Evolutionary conservation across 768 basidiomycete species (phyloP).

Genomic region (Leccinum arenicola): DNA sequence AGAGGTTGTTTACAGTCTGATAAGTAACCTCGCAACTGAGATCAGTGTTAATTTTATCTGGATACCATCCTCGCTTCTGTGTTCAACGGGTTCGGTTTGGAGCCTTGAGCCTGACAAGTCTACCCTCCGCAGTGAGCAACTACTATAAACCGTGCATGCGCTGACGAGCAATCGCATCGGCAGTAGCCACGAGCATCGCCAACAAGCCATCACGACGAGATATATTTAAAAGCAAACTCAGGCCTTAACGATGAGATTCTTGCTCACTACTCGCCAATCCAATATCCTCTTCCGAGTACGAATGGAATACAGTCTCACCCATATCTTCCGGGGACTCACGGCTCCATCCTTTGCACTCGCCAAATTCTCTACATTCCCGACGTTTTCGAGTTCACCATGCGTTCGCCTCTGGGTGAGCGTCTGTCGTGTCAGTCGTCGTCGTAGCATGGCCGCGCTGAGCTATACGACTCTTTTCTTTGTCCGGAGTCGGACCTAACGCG

Average conservation of each 20-base stretch:
- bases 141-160: too few relatives aligned
- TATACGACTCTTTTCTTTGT: too few relatives aligned
- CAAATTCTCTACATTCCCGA: neutral
- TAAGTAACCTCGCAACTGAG: neutral
- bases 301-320: neutral
- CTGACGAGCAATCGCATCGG: too few relatives aligned
- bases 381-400: neutral
- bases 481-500: too few relatives aligned
- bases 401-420: neutral
- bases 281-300: neutral
- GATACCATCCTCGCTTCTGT: neutral
- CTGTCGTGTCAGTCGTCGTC: neutral
- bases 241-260: too few relatives aligned
- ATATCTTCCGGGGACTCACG: neutral
- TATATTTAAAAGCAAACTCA: too few relatives aligned
- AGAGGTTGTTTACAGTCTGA: constrained; percentile 2
- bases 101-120: neutral
- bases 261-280: too few relatives aligned
- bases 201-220: too few relatives aligned
- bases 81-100: neutral
- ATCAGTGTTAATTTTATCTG: neutral
- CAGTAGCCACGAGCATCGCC: too few relatives aligned
- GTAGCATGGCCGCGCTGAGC: neutral
- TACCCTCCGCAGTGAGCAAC: neutral
- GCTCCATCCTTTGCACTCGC: neutral